Evolutionary conservation across 441 rosid genomes (phyloP).

Genomic region (Geranium incanum): DNA sequence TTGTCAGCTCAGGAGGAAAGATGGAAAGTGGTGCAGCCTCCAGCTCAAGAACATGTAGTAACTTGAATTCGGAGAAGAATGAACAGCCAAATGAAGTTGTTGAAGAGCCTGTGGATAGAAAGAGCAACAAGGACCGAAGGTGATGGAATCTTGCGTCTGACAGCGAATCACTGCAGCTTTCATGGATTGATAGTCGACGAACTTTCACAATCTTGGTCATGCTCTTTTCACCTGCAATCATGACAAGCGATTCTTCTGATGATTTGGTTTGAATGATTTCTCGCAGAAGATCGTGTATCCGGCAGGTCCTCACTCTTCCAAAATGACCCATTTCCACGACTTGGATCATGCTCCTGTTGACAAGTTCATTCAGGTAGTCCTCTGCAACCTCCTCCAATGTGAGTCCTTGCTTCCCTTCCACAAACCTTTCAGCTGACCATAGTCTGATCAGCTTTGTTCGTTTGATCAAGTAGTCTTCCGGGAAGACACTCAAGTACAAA

Average conservation of each 20-base stretch:
- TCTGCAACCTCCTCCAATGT: constrained; percentile 20
- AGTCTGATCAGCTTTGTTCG: constrained; percentile 12
- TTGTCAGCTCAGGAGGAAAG: constrained; percentile 1
- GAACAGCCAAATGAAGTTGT: not conserved
- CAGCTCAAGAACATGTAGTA: constrained; percentile 15
- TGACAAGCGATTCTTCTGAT: constrained; percentile 10
- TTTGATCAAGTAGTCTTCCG: constrained; percentile 13
- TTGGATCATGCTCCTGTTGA: constrained; percentile 18
- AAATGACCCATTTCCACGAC: constrained; percentile 9
- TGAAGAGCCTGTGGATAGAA: not conserved
- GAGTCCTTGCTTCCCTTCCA: constrained; percentile 15
- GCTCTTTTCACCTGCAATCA: constrained; percentile 2
- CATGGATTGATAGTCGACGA: constrained; percentile 15
- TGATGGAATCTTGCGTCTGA: not conserved
- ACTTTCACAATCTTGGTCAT: constrained; percentile 8
- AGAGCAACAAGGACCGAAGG: constrained; percentile 4
- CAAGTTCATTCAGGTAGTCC: constrained; percentile 16
- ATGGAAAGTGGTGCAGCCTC: constrained; percentile 14
- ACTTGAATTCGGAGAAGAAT: not conserved
- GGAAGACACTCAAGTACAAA: constrained; percentile 17
- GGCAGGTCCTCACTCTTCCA: constrained; percentile 8
- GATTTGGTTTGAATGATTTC: constrained; percentile 15
- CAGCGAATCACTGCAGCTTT: not conserved
- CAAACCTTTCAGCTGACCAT: constrained; percentile 20
- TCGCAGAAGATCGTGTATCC: constrained; percentile 15